Evolutionary conservation across 1,284 basidiomycete genomes (phyloP).

Genomic region (Xerocomus nothofagi): DNA sequence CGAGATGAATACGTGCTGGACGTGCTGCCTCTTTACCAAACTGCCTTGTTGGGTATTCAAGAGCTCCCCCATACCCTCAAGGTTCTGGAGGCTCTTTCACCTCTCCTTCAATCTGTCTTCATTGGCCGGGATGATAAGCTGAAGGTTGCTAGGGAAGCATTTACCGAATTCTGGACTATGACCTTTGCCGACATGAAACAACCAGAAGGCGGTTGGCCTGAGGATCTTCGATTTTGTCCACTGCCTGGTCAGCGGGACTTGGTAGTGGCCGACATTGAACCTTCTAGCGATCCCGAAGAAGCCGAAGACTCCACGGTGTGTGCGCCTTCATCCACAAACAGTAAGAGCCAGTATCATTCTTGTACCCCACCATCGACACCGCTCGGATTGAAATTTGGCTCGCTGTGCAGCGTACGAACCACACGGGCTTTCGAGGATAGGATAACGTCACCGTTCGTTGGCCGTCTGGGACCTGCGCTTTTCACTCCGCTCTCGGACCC

Average conservation of each 20-base stretch:
- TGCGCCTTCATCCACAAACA: constrained; percentile 2
- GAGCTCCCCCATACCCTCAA: constrained; percentile 40
- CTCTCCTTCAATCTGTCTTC: constrained; percentile 56
- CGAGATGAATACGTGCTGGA: constrained; percentile 57
- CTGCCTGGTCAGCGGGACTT: constrained; percentile 5
- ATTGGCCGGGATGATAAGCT: constrained; percentile 46
- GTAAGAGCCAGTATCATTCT: constrained; percentile 4
- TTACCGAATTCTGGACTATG: constrained; percentile 58
- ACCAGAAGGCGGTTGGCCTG: constrained; percentile 53
- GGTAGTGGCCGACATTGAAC: constrained; percentile 12
- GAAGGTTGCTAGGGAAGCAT: constrained; percentile 42
- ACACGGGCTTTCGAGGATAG: background rate
- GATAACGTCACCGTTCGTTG: constrained; percentile 24
- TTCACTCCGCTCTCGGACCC: constrained; percentile 16
- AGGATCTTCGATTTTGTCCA: constrained; percentile 44
- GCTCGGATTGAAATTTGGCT: background rate
- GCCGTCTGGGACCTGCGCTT: constrained; percentile 31
- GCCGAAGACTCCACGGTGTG: constrained; percentile 17
- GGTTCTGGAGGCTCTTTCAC: constrained; percentile 45
- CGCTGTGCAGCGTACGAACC: constrained; percentile 8
- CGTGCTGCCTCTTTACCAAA: constrained; percentile 62
- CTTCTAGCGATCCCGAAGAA: constrained; percentile 28
- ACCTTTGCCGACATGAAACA: constrained; percentile 41
- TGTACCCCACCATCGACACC: constrained; percentile 16
- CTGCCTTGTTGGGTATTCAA: constrained; percentile 49